These are phyloP conservation scores for Cordyceps cateniannulata DNA, from an alignment of 2,329 filamentous ascomycete species.

Conservation along the genomic window DNA sequence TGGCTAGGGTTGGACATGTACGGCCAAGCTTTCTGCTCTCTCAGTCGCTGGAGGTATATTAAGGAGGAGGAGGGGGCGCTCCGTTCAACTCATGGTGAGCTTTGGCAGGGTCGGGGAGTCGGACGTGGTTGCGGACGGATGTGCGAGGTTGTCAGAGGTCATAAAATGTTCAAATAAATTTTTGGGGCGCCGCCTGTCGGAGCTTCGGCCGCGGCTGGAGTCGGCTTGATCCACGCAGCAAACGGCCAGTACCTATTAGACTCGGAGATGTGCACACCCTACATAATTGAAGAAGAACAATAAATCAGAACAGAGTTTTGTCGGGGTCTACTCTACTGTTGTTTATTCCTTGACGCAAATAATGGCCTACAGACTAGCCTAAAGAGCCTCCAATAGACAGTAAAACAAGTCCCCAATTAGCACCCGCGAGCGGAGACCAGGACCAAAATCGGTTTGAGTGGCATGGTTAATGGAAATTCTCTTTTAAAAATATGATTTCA, in stretches of 20 bases:
- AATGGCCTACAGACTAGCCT: too few relatives aligned
- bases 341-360: too few relatives aligned
- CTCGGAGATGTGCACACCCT: background rate
- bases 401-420: too few relatives aligned
- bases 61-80: background rate
- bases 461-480: background rate
- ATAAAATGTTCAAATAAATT: constrained; percentile 5
- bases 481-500: constrained; percentile 1
- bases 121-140: background rate
- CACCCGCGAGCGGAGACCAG: too few relatives aligned
- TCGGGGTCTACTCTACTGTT: too few relatives aligned
- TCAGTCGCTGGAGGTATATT: background rate
- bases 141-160: background rate
- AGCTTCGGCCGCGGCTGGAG: constrained; percentile 5
- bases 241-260: background rate
- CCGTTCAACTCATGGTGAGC: constrained; percentile 7
- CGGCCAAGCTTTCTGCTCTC: constrained; percentile 14
- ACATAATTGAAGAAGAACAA: background rate
- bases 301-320: too few relatives aligned
- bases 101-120: background rate
- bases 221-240: background rate
- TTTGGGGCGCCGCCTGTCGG: constrained; percentile 5
- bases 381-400: too few relatives aligned
- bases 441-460: background rate
- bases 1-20: constrained; percentile 42